Conservation (phyloP, 2,329 filamentous ascomycete species). For the Microsporum audouinii region DNA sequence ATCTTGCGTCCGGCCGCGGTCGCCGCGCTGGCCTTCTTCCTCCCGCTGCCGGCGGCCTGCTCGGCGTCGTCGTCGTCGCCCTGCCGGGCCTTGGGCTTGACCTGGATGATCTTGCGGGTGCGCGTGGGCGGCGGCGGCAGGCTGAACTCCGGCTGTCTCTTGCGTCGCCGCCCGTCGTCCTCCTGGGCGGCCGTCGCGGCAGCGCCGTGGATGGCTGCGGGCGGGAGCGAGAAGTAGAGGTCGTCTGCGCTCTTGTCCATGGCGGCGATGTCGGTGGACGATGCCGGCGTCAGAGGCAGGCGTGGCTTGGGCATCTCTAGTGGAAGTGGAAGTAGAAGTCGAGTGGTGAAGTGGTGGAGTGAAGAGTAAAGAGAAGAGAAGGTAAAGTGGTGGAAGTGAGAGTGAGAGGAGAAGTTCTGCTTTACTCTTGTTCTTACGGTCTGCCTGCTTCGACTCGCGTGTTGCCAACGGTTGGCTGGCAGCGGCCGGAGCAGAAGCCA, state of each 20-base stretch:
- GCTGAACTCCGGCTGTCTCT: slow-evolving; percentile 48
- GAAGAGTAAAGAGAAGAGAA: not conserved
- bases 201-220: slow-evolving; percentile 43
- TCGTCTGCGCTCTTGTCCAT: slow-evolving; percentile 38
- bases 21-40: slow-evolving; percentile 57
- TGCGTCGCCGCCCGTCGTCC: slow-evolving; percentile 25
- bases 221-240: slow-evolving; percentile 62
- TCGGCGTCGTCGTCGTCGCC: slow-evolving; percentile 9
- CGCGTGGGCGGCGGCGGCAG: slow-evolving; percentile 86
- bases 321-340: not conserved
- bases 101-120: slow-evolving; percentile 93
- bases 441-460: slow-evolving; percentile 7
- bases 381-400: not conserved
- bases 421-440: not conserved
- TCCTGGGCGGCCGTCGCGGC: not conserved
- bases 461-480: slow-evolving; percentile 17
- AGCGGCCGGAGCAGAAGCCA: not conserved
- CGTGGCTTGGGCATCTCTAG: slow-evolving; percentile 50
- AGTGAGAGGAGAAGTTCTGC: not conserved
- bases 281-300: slow-evolving; percentile 64
- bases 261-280: slow-evolving; percentile 66
- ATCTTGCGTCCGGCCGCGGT: slow-evolving; percentile 86
- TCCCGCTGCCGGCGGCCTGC: slow-evolving; percentile 27
- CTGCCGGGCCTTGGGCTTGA: slow-evolving; percentile 57
- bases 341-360: not conserved